phyloP scores from a whole-genome alignment of 2,329 filamentous ascomycete genomes.

The Ophiostoma ips region DNA sequence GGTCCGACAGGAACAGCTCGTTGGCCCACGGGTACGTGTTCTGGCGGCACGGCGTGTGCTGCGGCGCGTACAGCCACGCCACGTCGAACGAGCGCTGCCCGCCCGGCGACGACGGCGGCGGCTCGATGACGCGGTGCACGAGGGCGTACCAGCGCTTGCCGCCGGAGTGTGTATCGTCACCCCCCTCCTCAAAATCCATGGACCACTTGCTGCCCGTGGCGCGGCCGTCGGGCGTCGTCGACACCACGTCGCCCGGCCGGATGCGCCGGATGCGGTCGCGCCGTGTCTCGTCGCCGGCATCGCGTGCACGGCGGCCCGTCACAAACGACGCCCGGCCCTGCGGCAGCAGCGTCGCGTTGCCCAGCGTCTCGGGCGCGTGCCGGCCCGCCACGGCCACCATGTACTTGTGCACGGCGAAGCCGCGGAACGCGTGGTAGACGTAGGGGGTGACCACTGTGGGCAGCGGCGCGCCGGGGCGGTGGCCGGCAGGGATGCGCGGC shows the following conservation, averaged over 20 bases:
- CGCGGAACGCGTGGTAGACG: conserved; percentile 47
- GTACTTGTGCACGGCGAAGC: conserved; percentile 44
- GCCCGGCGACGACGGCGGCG: conserved; percentile 10
- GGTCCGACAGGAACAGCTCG: conserved; percentile 63
- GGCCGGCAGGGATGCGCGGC: background rate
- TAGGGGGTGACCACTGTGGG: conserved; percentile 58
- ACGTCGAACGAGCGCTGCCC: conserved; percentile 41
- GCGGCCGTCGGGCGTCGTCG: conserved; percentile 28
- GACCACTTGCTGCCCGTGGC: conserved; percentile 43
- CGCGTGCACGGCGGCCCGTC: background rate
- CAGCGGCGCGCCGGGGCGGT: background rate
- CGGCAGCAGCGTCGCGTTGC: background rate
- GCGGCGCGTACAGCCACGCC: conserved; percentile 59
- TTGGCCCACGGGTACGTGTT: conserved; percentile 57
- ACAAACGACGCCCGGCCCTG: conserved; percentile 1
- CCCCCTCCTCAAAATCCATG: conserved; percentile 16
- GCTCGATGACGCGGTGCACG: conserved; percentile 41
- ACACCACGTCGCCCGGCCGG: conserved; percentile 34
- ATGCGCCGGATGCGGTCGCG: conserved; percentile 20
- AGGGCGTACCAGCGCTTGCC: conserved; percentile 53
- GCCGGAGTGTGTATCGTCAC: background rate
- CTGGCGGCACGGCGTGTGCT: conserved; percentile 54
- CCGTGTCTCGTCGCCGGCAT: background rate
- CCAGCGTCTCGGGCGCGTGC: background rate
- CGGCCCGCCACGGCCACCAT: conserved; percentile 32